Evolutionary conservation across 345 rosid genomes (phyloP), one percentile per base, ranked within the genome.

Genomic region (Pelargonium nanum): DNA sequence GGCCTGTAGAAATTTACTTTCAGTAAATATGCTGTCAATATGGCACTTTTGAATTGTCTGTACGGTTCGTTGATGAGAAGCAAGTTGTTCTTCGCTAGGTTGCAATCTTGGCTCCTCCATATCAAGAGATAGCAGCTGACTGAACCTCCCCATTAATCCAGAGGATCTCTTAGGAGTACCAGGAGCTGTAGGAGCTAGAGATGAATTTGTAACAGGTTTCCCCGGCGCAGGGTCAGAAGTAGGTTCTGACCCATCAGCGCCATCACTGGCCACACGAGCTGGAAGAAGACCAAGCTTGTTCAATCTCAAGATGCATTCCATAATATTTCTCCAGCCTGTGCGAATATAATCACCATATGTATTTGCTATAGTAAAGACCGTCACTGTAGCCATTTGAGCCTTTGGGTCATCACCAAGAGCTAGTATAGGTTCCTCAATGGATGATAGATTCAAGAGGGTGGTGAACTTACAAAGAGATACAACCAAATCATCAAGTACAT

Each of bases 261-360:
- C 90, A 80, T 90, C 97, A 78, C 92, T 90, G 55, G 96, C 96
- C 57, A 90, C 96, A 66, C 95, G 90, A 55, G 99, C 97, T 67
- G 99, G 96, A 57, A 93, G 89, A 82, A 89, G 97, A 68, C 99
- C 99, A 57, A 86, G 91, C 69, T 90, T 89, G 87, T 93, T 97
- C 65, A 93, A 77, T 71, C 97, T 80, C 65, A 93, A 75, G 69
- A 93, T 84, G 75, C 99, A 93, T 74, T 93, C 96, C 74, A 93
- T 74, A 62, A 93, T 93, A 74, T 90, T 93, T 78, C 97, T 89
- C 99, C 97, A 93, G 71, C 99, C 97, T 13, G 92, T 81, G 60
- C 86, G 90, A 53, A 93, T 83, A 61, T 70, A 93, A 74, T 93
- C 99, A 67, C 99, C 97, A 77, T 93, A 93, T 71, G 82, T 77